Conservation (phyloP, 208 protist genomes). For the Acanthamoeba polyphaga region DNA sequence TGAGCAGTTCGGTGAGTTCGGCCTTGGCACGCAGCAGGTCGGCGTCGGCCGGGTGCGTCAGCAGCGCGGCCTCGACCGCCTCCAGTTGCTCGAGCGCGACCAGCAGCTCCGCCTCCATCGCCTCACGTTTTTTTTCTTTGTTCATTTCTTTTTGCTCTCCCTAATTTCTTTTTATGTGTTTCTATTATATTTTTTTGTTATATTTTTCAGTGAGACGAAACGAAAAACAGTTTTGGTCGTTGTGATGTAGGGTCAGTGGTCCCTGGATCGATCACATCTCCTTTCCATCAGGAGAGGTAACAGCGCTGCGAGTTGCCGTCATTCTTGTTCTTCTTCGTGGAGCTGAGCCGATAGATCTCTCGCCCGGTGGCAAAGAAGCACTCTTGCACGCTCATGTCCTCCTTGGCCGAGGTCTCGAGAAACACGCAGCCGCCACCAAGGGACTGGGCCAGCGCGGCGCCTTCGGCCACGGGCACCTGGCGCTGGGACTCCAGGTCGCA, state of each 20-base stretch:
- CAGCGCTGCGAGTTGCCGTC: too few species aligned
- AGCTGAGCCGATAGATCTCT: constrained; percentile 1
- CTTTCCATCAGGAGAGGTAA: too few species aligned
- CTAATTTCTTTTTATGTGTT: too few species aligned
- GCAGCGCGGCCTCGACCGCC: background rate
- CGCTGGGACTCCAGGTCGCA: constrained; percentile 85
- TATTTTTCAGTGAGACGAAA: too few species aligned
- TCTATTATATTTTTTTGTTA: too few species aligned
- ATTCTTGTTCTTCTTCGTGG: too few species aligned
- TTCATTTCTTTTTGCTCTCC: too few species aligned
- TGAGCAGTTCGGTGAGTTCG: background rate
- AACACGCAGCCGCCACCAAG: constrained; percentile 72
- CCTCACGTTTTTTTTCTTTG: background rate
- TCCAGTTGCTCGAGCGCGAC: constrained; percentile 8
- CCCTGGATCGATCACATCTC: too few species aligned
- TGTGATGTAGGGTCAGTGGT: too few species aligned
- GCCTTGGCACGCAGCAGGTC: background rate
- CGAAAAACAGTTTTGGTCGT: too few species aligned
- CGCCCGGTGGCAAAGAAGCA: constrained; percentile 76
- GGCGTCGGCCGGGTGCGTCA: background rate
- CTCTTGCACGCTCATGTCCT: constrained; percentile 84
- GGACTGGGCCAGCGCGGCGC: constrained; percentile 79
- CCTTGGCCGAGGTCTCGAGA: constrained; percentile 88
- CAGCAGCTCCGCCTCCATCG: constrained; percentile 9
- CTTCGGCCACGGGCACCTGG: constrained; percentile 83